These are phyloP conservation scores for Papiliotrema laurentii DNA, from an alignment of 1,284 basidiomycete genomes.

Conservation along the genomic window DNA sequence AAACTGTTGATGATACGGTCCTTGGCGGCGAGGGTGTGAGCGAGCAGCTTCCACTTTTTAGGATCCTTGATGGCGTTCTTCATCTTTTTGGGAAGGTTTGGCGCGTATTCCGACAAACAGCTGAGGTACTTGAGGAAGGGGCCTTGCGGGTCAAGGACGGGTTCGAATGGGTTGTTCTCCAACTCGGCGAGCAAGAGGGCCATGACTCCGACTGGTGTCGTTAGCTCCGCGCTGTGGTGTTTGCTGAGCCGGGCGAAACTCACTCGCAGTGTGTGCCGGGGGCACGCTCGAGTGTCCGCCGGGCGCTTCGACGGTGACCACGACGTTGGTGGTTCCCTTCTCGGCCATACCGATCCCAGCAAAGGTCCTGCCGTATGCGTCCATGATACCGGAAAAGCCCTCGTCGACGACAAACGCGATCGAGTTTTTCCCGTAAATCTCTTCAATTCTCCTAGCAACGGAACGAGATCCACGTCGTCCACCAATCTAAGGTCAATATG, in stretches of 20 bases:
- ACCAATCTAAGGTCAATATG: conserved; percentile 29
- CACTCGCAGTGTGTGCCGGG: conserved; percentile 47
- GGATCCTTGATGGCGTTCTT: conserved; percentile 36
- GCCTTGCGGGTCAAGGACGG: conserved; percentile 36
- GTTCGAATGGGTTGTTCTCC: conserved; percentile 43
- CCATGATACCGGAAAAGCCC: conserved; percentile 45
- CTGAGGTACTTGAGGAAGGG: conserved; percentile 51
- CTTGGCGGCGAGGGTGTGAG: conserved; percentile 35
- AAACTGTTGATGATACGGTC: conserved; percentile 39
- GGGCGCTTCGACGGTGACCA: conserved; percentile 41
- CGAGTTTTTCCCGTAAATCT: conserved; percentile 46
- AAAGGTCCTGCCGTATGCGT: conserved; percentile 41
- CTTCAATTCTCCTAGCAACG: conserved; percentile 38
- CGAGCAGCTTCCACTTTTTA: conserved; percentile 47
- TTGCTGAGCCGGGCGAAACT: too few relatives aligned
- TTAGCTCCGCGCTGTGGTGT: too few relatives aligned
- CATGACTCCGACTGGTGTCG: conserved; percentile 44
- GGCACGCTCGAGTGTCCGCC: conserved; percentile 47
- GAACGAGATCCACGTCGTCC: conserved; percentile 43
- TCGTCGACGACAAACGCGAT: conserved; percentile 52
- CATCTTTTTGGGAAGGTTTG: conserved; percentile 41
- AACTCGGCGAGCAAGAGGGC: conserved; percentile 40
- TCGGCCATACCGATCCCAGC: conserved; percentile 50
- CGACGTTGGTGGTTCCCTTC: conserved; percentile 48
- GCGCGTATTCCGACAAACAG: conserved; percentile 51